Conservation (phyloP, 139 green algal species). For the Trebouxia sp. region DNA sequence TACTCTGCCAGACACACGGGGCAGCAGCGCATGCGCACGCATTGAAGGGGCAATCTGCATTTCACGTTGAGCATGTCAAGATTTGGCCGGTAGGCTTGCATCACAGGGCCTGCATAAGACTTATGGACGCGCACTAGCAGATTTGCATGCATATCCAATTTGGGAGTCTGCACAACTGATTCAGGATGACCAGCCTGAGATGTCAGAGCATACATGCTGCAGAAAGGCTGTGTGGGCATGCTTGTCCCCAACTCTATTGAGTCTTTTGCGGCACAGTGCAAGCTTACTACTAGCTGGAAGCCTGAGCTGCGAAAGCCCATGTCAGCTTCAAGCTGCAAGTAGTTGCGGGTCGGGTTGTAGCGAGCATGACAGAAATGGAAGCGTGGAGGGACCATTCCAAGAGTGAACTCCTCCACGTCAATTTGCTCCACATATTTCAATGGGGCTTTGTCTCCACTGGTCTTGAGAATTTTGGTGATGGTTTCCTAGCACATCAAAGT, state of each 20-base stretch:
- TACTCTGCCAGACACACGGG: constrained; percentile 21
- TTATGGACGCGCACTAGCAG: too few species aligned
- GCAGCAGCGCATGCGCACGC: constrained; percentile 22
- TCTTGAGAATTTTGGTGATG: constrained; percentile 30
- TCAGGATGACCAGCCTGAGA: too few species aligned
- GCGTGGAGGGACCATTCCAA: constrained; percentile 34
- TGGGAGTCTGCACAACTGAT: too few species aligned
- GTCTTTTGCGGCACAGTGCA: too few species aligned
- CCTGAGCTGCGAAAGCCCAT: constrained; percentile 33
- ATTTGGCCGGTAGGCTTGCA: too few species aligned
- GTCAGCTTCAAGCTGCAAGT: constrained; percentile 36
- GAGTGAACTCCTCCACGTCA: constrained; percentile 29
- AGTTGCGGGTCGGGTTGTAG: constrained; percentile 31
- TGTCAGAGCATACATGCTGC: not conserved
- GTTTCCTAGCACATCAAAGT: constrained; percentile 26
- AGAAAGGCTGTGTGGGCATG: too few species aligned
- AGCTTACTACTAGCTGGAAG: constrained; percentile 33
- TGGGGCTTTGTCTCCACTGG: constrained; percentile 16
- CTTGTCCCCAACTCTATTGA: too few species aligned
- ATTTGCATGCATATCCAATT: too few species aligned
- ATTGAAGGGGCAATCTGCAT: constrained; percentile 34
- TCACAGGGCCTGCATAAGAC: too few species aligned
- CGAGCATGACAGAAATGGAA: constrained; percentile 37
- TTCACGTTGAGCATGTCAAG: not conserved
- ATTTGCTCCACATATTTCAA: constrained; percentile 33